phyloP scores from a whole-genome alignment of 1,139 yeast genomes.

The Scheffersomyces lignicola region DNA sequence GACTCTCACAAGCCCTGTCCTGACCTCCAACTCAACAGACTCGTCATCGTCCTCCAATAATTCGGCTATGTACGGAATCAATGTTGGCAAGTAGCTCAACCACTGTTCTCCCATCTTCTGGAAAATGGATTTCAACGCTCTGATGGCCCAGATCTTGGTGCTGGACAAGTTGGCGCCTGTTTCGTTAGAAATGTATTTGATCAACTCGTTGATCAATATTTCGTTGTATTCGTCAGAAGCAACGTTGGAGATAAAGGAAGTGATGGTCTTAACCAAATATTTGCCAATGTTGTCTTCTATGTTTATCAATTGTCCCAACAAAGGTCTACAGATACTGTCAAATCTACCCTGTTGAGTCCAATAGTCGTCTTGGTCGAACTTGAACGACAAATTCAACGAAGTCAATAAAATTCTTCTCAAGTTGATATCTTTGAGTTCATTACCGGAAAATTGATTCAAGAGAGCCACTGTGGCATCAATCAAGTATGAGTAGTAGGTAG shows the following conservation, averaged over 20 bases:
- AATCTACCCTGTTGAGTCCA: constrained; percentile 91
- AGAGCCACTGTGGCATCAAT: constrained; percentile 67
- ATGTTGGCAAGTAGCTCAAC: constrained; percentile 86
- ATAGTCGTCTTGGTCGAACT: constrained; percentile 88
- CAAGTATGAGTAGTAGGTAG: constrained; percentile 83
- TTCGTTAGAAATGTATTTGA: constrained; percentile 38
- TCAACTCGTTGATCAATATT: constrained; percentile 38
- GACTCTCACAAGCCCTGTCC: constrained; percentile 88
- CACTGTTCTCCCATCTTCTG: constrained; percentile 94
- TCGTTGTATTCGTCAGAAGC: constrained; percentile 83
- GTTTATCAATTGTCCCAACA: constrained; percentile 64
- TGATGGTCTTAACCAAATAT: constrained; percentile 75
- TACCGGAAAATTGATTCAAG: constrained; percentile 47
- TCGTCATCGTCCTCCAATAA: constrained; percentile 94
- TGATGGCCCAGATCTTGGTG: constrained; percentile 79
- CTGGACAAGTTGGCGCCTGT: constrained; percentile 28
- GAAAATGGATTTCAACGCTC: constrained; percentile 76
- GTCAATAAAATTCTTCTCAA: constrained; percentile 71
- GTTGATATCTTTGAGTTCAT: constrained; percentile 49
- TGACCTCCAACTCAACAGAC: constrained; percentile 85
- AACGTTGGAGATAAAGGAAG: constrained; percentile 70
- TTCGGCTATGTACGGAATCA: constrained; percentile 95
- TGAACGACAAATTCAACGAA: constrained; percentile 76
- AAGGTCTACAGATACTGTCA: constrained; percentile 61
- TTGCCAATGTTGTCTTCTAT: constrained; percentile 74